These are phyloP conservation scores for Lepiota venenata DNA, from an alignment of 768 basidiomycete species.

Conservation along the genomic window DNA sequence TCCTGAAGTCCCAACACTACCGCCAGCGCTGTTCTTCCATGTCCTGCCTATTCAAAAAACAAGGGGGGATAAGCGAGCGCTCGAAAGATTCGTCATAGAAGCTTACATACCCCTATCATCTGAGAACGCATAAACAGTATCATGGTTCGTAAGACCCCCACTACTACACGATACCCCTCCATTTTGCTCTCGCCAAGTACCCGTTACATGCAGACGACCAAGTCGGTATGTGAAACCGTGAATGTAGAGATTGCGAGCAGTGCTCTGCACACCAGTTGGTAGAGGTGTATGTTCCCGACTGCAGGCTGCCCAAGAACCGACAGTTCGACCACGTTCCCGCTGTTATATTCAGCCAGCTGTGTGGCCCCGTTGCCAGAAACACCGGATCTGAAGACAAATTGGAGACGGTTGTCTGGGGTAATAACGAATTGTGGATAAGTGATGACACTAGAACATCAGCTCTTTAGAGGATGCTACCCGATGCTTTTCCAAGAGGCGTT, in stretches of 20 bases:
- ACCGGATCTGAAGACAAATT: slow-evolving; percentile 46
- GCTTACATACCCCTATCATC: slow-evolving; percentile 36
- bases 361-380: slow-evolving; percentile 45
- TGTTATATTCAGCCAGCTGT: slow-evolving; percentile 42
- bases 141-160: slow-evolving; percentile 44
- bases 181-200: slow-evolving; percentile 46
- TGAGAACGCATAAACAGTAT: slow-evolving; percentile 44
- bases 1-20: slow-evolving; percentile 35
- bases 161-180: slow-evolving; percentile 39
- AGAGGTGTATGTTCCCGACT: slow-evolving; percentile 39
- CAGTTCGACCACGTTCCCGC: slow-evolving; percentile 38
- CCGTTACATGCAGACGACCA: slow-evolving; percentile 36
- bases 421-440: slow-evolving; percentile 49
- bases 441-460: slow-evolving; percentile 25
- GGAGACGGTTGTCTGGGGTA: slow-evolving; percentile 41
- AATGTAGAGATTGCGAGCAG: slow-evolving; percentile 43
- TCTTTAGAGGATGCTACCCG: not conserved
- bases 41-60: slow-evolving; percentile 30
- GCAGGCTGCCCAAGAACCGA: slow-evolving; percentile 46
- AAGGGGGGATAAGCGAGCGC: not conserved
- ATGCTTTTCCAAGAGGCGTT: not conserved
- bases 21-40: slow-evolving; percentile 41
- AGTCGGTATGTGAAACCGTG: slow-evolving; percentile 43
- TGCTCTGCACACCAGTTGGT: slow-evolving; percentile 36
- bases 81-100: not conserved